Evolutionary conservation across 371 early-diverging fungal genomes (phyloP), one percentile per base, ranked within the genome.

Genomic region (Rhizopus arrhizus): DNA sequence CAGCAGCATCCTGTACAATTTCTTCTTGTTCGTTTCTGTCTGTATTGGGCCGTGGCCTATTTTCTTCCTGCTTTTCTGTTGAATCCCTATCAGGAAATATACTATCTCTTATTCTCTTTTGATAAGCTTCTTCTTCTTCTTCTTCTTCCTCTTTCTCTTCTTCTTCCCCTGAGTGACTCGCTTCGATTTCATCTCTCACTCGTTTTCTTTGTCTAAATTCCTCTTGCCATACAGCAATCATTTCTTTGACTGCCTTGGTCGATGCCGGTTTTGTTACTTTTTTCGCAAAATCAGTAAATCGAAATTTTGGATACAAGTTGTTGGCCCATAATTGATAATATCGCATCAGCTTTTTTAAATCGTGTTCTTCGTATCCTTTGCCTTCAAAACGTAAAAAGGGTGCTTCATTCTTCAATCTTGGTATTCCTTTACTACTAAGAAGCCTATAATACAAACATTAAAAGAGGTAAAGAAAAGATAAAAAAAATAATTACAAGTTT

Each of bases 301-400:
- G 54, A 4, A 82, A 53, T 12, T 79, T 73, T 8, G 87, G 85
- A 53, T 69, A 84, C 0, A 86, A 59, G 15, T 70, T 65, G 56
- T 82, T 78, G 0, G 77, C 84, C 87, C 87, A 86, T 7, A 82
- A 52, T 35, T 78, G 77, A 58, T 85, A 86, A 53, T 77, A 80
- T 0, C 71, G 65, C 66, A 86, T 77, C 3, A 86, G 46, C 32
- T 70, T 71, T 7, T 63, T 58, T 48, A 86, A 63, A 56, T 86
- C 79, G 5, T 65, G 47, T 40, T 64, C 71, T 57, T 75, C 78
- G 29, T 65, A 49, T 10, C 72, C 68, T 62, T 61, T 73, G 34
- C 74, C 76, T 46, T 57, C 46, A 38, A 78, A 78, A 13, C 54
- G 41, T 13, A 78, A 35, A 31, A 59, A 49, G n/a, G 64, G 59